Percentiles rank a stretch among this genome's conserved stretches.
Evolutionary conservation across 805 yeast genomes (phyloP).

Genomic region (Candida vartiovaarae): DNA sequence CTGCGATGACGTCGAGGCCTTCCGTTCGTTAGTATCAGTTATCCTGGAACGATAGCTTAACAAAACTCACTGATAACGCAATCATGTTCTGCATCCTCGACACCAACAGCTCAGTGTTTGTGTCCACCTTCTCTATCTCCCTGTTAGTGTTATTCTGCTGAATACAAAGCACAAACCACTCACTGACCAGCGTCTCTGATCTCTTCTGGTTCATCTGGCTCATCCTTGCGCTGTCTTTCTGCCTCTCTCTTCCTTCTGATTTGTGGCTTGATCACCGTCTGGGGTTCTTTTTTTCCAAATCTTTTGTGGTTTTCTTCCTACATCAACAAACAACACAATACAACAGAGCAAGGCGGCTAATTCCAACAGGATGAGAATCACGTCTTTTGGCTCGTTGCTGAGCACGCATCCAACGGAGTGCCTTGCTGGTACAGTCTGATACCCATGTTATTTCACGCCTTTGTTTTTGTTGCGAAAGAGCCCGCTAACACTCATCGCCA

Average conservation of each 20-base stretch:
- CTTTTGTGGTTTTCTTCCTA: neutral
- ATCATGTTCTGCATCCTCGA: conserved; percentile 47
- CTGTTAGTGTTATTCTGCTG: neutral
- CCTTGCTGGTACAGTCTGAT: conserved; percentile 6
- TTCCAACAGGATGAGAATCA: neutral
- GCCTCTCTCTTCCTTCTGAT: neutral
- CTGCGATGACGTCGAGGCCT: conserved; percentile 26
- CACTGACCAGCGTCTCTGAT: conserved; percentile 34
- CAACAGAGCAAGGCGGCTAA: neutral
- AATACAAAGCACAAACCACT: conserved; percentile 8
- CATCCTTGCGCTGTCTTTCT: neutral
- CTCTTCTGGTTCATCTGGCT: conserved; percentile 36
- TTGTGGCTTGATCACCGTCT: neutral
- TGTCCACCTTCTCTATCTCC: conserved; percentile 40
- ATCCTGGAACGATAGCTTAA: neutral
- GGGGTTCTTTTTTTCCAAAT: neutral
- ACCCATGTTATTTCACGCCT: no score
- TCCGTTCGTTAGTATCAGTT: neutral
- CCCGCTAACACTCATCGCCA: neutral
- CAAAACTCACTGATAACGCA: conserved; percentile 33
- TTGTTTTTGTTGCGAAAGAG: no score
- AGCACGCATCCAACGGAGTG: conserved; percentile 4
- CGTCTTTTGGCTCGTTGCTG: conserved; percentile 5
- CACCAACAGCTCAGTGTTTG: conserved; percentile 43
- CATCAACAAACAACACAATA: neutral